Evolutionary conservation across 2,329 filamentous ascomycete species (phyloP).

Genomic region (Colletotrichum siamense): DNA sequence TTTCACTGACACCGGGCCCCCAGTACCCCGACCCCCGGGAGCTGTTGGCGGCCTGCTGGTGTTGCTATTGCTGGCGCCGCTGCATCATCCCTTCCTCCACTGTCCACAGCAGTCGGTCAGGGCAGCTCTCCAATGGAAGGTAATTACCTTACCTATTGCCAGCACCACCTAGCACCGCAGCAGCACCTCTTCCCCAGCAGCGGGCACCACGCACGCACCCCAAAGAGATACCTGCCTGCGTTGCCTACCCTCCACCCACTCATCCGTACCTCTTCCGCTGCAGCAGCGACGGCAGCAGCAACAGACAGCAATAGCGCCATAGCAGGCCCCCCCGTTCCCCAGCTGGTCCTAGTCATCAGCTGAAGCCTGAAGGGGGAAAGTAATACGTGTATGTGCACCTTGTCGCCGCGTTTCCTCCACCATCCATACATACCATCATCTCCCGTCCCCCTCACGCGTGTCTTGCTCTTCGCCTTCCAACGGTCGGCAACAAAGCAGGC

Average conservation of each 20-base stretch:
- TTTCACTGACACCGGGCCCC: background rate
- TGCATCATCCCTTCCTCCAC: slow-evolving; percentile 5
- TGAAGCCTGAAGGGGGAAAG: slow-evolving; percentile 19
- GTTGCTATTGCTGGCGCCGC: background rate
- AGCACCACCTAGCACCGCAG: background rate
- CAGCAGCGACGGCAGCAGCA: background rate
- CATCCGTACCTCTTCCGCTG: too few species aligned
- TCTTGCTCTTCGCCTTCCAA: slow-evolving; percentile 1
- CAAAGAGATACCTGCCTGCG: background rate
- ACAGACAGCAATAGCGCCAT: background rate
- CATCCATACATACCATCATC: slow-evolving; percentile 14
- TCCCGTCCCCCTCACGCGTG: background rate
- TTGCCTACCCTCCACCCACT: background rate
- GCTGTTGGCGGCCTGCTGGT: background rate
- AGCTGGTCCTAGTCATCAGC: slow-evolving; percentile 19
- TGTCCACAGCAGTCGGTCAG: background rate
- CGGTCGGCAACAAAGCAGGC: slow-evolving; percentile 7
- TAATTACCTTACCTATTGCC: background rate
- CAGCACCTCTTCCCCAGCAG: background rate
- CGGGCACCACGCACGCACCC: background rate
- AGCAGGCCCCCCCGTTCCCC: background rate
- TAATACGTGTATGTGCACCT: slow-evolving; percentile 1
- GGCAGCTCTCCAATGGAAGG: background rate
- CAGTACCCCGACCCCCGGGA: background rate
- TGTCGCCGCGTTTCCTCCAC: slow-evolving; percentile 9